phyloP scores from a whole-genome alignment of 768 basidiomycete genomes.

The Pholiota conissans region DNA sequence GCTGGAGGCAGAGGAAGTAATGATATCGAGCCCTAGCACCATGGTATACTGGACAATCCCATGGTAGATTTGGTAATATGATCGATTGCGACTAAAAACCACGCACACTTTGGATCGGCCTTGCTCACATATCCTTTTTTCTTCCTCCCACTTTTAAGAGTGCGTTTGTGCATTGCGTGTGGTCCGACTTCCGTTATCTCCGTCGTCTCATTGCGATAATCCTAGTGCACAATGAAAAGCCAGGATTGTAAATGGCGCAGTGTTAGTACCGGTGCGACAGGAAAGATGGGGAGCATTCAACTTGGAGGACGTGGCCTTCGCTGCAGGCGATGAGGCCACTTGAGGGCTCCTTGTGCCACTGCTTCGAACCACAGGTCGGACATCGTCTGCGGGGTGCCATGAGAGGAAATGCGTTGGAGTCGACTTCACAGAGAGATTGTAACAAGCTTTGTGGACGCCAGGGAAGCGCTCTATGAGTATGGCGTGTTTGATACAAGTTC shows the following conservation, averaged over 20 bases:
- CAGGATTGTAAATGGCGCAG: no score
- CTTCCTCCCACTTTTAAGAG: slow-evolving; percentile 56
- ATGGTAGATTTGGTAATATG: neutral
- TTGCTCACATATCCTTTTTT: slow-evolving; percentile 49
- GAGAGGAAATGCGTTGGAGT: neutral
- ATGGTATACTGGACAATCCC: slow-evolving; percentile 65
- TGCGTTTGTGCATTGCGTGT: slow-evolving; percentile 65
- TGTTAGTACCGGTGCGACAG: no score
- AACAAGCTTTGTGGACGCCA: no score
- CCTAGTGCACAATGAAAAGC: slow-evolving; percentile 42
- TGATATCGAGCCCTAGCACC: slow-evolving; percentile 76
- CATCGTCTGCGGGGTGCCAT: slow-evolving; percentile 73
- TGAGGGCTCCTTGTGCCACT: slow-evolving; percentile 85
- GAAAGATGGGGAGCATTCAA: slow-evolving; percentile 32
- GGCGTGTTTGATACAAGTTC: no score
- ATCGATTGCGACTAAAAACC: neutral
- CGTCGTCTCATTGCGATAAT: slow-evolving; percentile 78
- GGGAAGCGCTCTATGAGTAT: no score
- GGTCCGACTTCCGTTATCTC: slow-evolving; percentile 66
- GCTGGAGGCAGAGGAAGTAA: slow-evolving; percentile 83
- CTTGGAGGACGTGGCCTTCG: slow-evolving; percentile 91
- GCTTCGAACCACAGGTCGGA: slow-evolving; percentile 75
- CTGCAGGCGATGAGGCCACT: slow-evolving; percentile 84
- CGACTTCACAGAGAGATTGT: no score
- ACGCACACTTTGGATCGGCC: slow-evolving; percentile 60